A percentile compares a stretch with the other conserved stretches of the same genome.
Evolutionary conservation across 2,329 filamentous ascomycete genomes (phyloP).

Genomic region (Cryphonectria naterciae): DNA sequence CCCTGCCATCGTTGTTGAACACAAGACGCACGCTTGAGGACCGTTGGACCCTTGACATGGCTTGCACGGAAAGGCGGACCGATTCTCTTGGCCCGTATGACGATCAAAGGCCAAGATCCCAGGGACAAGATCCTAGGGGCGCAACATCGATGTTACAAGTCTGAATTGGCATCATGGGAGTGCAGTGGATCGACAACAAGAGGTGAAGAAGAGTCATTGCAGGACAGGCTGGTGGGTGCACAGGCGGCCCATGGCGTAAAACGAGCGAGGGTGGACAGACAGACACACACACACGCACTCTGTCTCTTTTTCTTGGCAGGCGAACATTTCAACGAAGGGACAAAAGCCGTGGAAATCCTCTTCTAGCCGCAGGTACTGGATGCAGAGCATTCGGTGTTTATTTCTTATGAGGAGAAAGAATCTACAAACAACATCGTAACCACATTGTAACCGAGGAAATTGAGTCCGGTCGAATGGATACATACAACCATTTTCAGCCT

Average conservation of each 20-base stretch:
- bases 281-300: too few relatives aligned
- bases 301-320: neutral
- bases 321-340: neutral
- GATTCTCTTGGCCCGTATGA: neutral
- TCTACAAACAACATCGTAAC: slow-evolving; percentile 21
- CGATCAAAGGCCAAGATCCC: neutral
- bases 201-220: neutral
- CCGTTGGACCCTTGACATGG: neutral
- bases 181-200: neutral
- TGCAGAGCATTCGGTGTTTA: neutral
- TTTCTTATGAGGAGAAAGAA: slow-evolving; percentile 18
- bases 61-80: neutral
- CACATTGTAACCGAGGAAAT: slow-evolving; percentile 19
- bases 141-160: neutral
- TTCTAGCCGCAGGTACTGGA: neutral
- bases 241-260: neutral
- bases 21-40: neutral
- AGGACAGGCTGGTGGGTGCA: neutral
- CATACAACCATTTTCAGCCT: slow-evolving; percentile 22
- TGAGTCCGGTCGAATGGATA: slow-evolving; percentile 19
- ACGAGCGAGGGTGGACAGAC: neutral
- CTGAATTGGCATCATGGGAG: neutral
- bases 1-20: neutral
- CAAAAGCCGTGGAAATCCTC: neutral
- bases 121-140: neutral